A percentile compares a stretch with the other conserved stretches of the same genome.
Evolutionary conservation across 2,329 filamentous ascomycete genomes (phyloP).

Genomic region (Venturia asperata): DNA sequence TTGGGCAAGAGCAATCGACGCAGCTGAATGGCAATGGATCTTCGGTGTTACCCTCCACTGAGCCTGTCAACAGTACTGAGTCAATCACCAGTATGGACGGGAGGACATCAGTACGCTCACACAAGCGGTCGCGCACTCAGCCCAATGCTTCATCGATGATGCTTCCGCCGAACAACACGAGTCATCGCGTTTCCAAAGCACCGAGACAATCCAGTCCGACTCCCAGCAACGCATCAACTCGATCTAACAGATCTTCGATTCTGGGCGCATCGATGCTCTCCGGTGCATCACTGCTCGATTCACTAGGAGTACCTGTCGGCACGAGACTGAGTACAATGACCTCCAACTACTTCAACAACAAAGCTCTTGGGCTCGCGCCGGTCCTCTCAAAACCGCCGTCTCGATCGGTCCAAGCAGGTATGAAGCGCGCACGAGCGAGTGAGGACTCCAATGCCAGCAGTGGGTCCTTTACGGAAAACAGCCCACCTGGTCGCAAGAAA

Average conservation of each 20-base stretch:
- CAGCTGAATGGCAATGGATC: not conserved
- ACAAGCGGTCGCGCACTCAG: constrained; percentile 17
- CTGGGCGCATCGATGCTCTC: constrained; percentile 6
- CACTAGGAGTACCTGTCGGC: not conserved
- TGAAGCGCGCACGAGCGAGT: constrained; percentile 6
- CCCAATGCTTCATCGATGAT: not conserved
- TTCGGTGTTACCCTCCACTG: not conserved
- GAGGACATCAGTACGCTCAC: not conserved
- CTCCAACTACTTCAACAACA: constrained; percentile 16
- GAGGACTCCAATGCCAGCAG: not conserved
- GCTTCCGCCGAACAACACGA: not conserved
- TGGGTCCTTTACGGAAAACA: constrained; percentile 1
- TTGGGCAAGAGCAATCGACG: not conserved
- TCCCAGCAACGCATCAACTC: constrained; percentile 1
- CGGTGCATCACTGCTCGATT: constrained; percentile 7
- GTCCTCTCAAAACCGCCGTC: not conserved
- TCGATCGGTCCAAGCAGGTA: not conserved
- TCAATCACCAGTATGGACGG: not conserved
- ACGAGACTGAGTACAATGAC: constrained; percentile 16
- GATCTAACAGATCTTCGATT: not conserved
- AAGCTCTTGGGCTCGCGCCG: constrained; percentile 10
- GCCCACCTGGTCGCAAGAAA: constrained; percentile 11
- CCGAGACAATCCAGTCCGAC: constrained; percentile 1
- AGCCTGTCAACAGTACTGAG: not conserved
- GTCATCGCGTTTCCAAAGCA: constrained; percentile 4